Base-by-base conservation (phyloP, 192 early-diverging fungal genomes). In the Umbelopsis sp. region DNA sequence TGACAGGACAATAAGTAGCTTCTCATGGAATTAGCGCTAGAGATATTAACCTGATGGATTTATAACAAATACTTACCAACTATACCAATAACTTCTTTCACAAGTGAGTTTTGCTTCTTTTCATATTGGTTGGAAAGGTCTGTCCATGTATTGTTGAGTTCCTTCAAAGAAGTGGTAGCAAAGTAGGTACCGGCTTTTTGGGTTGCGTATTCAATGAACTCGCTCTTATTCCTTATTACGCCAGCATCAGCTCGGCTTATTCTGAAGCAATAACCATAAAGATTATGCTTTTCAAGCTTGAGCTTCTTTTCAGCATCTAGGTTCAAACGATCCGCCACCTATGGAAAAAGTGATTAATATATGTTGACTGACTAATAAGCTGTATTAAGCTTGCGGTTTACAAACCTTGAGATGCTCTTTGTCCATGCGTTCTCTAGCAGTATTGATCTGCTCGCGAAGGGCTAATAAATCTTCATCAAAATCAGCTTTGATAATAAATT, bases 161-260 rank as follows among this genome's bases (percentile, higher is more conserved):
- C 72, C 35, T 87, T 80, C 72, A 99, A 70, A 37, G 78, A 84
- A 12, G 85, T 70, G 0, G 94, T 98, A 0, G 95, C 94, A 75
- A 99, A 97, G 22, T 89, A 81, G 0, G 93, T 91, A 21, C 97
- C 96, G 16, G 91, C 89, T 73, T 96, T 97, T 61, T 91, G 91
- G 16, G 95, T 95, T 10, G 93, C 72, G 48, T 95, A 85, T 79
- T 99, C 96, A 72, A 92, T 92, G 73, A 90, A 96, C 58, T 82
- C 81, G 44, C 77, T 73, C 46, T 91, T 88, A 51, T 89, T 86
- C 13, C 94, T 87, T 46, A 97, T 81, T 16, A 80, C 83, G 10
- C 84, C 67, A 18, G 91, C 85, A 49, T 97, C 89, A 82, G 79
- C 82, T 66, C 92, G 81, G 35, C 89, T 86, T 12, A 99, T 81